These are phyloP conservation scores for Ceratobasidium sp. DNA, from an alignment of 1,284 basidiomycete genomes.

Conservation along the genomic window DNA sequence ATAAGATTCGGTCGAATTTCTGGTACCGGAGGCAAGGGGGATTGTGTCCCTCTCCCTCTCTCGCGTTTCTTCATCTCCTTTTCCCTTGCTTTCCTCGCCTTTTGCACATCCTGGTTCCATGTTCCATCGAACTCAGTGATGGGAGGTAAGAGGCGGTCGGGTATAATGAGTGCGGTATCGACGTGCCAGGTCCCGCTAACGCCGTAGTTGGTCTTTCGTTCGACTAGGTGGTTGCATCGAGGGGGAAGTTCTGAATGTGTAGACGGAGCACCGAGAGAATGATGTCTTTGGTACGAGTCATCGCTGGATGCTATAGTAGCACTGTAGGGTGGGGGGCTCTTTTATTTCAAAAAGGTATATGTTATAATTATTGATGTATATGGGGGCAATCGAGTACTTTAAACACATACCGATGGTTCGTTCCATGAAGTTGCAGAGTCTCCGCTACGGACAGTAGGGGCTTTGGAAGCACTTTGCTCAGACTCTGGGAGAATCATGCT, in stretches of 20 bases:
- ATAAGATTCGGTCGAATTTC: constrained; percentile 32
- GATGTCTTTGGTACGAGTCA: not conserved
- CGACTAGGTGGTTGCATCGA: constrained; percentile 24
- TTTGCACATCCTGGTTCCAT: constrained; percentile 27
- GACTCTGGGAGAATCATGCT: constrained; percentile 30
- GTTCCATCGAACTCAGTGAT: constrained; percentile 20
- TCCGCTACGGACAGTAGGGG: constrained; percentile 5
- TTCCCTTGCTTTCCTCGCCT: constrained; percentile 2
- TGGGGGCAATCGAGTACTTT: not conserved
- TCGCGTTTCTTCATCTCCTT: constrained; percentile 16
- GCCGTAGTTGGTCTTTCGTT: constrained; percentile 20
- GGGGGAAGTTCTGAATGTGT: constrained; percentile 10
- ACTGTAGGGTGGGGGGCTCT: constrained; percentile 37
- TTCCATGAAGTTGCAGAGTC: constrained; percentile 12
- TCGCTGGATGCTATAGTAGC: constrained; percentile 1
- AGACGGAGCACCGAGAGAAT: not conserved
- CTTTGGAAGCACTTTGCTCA: constrained; percentile 14
- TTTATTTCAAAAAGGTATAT: not conserved
- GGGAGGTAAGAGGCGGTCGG: constrained; percentile 23
- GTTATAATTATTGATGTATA: not conserved
- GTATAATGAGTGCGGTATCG: constrained; percentile 22
- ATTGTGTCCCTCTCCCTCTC: not conserved
- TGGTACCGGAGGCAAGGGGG: not conserved
- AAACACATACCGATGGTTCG: constrained; percentile 5
- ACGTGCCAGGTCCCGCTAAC: constrained; percentile 33